Evolutionary conservation across 139 green algal genomes (phyloP).

Genomic region (Chlamydomonas asymmetrica): DNA sequence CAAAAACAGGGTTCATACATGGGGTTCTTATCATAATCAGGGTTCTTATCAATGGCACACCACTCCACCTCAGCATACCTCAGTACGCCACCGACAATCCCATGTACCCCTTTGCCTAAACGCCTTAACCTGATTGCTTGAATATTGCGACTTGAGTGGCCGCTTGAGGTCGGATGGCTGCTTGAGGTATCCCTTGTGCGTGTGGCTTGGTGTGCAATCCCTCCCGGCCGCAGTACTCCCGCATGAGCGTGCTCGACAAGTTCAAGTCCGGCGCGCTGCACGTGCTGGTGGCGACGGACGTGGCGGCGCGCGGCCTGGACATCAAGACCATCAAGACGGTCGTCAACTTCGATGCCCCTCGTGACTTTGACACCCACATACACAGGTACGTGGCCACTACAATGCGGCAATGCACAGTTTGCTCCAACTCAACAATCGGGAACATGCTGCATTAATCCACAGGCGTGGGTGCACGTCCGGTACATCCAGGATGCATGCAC

Average conservation of each 20-base stretch:
- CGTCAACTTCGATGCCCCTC: conserved; percentile 84
- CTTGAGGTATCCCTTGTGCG: too few species aligned
- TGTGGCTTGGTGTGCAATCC: background rate
- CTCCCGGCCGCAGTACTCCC: conserved; percentile 60
- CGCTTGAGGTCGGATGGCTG: too few species aligned
- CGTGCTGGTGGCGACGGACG: conserved; percentile 96
- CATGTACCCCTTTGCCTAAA: too few species aligned
- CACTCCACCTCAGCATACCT: too few species aligned
- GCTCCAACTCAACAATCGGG: background rate
- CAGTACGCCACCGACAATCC: too few species aligned
- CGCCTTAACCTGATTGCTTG: too few species aligned
- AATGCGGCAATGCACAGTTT: background rate
- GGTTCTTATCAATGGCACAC: too few species aligned
- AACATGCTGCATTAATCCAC: background rate
- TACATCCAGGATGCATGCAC: too few species aligned
- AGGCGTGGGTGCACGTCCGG: too few species aligned
- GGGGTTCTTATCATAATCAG: too few species aligned
- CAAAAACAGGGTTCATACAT: too few species aligned
- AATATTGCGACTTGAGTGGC: too few species aligned
- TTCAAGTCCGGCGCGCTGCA: conserved; percentile 85
- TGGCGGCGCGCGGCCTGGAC: conserved; percentile 95
- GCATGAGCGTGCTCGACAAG: conserved; percentile 72
- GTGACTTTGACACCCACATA: conserved; percentile 88
- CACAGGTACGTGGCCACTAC: conserved; percentile 70
- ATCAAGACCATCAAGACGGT: conserved; percentile 91